Evolutionary conservation across 176 grass and related monocot genomes (phyloP), one percentile per base, ranked within the genome.

Genomic region (Musa schizocarpa): DNA sequence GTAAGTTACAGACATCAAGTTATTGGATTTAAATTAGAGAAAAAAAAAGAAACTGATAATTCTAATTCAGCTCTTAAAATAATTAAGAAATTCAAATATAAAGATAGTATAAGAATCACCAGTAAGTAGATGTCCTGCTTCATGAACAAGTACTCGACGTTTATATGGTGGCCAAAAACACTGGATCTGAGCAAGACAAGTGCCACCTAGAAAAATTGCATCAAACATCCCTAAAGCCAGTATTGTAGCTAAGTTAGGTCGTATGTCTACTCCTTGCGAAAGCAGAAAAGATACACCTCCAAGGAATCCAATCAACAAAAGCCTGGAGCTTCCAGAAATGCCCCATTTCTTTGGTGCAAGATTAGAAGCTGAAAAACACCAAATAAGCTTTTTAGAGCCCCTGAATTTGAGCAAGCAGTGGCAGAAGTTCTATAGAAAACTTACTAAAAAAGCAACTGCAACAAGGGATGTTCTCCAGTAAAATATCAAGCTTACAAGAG

Each of bases 271-370:
- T 76, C 88, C 95, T 84, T 91, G 86, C 54, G 86, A 87, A 65
- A 93, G 86, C 1, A 99, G 76, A 81, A 84, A 87, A 52, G 95
- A 89, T 63, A 87, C 75, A 76, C 84, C 90, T 63, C 84, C 84
- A 76, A 99, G 72, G 73, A 86, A 89, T 79, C 80, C 86, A 78
- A 84, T 9, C 61, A 93, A 76, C 79, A 83, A 76, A 74, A 91
- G 81, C 0, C 68, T 86, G 81, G 90, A 93, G 82, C 53, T 89
- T 78, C 95, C 88, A 0, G 84, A 91, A 13, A 85, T 78, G 59
- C 90, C 95, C 90, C 95, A 94, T 54, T 94, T 99, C 86, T 94
- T 89, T 70, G 88, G 95, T 51, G 90, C 88, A 73, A 99, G 88
- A 57, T 94, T 89, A 70, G 54, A 76, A 76, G 90, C 95, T 99